Conservation (phyloP, 306 rosid species). For the Luffa aegyptiaca region DNA sequence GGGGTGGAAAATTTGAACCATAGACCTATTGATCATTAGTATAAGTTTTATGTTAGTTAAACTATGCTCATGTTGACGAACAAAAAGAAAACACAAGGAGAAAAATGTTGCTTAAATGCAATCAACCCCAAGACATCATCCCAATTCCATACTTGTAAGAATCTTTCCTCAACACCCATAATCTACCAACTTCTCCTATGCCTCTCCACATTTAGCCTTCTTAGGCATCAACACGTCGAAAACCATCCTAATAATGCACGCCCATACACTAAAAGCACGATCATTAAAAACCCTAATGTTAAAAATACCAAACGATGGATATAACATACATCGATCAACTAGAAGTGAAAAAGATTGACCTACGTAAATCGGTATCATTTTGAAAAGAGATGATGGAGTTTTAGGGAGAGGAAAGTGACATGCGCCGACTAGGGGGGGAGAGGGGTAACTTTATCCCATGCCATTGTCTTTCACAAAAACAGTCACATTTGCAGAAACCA, state of each 20-base stretch:
- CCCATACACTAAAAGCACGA: not conserved
- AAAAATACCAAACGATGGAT: not conserved
- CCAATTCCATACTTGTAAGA: not conserved
- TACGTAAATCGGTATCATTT: too few species aligned
- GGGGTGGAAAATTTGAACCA: too few species aligned
- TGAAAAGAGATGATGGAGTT: not conserved
- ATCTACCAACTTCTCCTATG: not conserved
- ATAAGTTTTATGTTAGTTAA: too few species aligned
- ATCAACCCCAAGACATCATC: not conserved
- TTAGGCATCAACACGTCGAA: not conserved
- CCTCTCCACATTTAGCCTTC: not conserved
- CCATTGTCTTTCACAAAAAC: constrained; percentile 57
- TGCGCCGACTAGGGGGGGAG: constrained; percentile 31
- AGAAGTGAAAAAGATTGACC: not conserved
- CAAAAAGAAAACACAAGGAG: not conserved
- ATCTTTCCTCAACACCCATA: not conserved
- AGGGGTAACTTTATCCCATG: constrained; percentile 51
- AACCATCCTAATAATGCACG: not conserved
- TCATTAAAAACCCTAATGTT: not conserved
- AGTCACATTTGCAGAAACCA: constrained; percentile 27
- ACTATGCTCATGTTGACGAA: too few species aligned
- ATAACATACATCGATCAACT: not conserved
- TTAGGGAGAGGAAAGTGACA: constrained; percentile 20
- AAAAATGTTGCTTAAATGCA: not conserved
- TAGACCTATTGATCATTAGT: too few species aligned